These are phyloP conservation scores for Paramecium octaurelia DNA, from an alignment of 73 alveolate species.

Conservation along the genomic window DNA sequence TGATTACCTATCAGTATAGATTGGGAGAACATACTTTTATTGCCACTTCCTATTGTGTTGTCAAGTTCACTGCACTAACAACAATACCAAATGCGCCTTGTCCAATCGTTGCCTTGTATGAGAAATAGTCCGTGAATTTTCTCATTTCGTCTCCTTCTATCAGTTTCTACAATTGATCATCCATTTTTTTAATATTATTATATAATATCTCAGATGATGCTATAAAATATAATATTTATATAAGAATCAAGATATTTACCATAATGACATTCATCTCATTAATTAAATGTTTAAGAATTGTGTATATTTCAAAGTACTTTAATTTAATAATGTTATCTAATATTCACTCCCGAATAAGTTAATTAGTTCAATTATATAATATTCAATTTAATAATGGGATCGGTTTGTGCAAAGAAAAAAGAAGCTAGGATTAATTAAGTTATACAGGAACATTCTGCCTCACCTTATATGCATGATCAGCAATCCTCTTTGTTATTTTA, in stretches of 20 bases:
- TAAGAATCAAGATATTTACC: neutral
- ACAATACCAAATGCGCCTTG: constrained; percentile 80
- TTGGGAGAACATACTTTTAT: constrained; percentile 54
- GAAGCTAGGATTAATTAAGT: neutral
- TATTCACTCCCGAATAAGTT: neutral
- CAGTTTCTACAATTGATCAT: neutral
- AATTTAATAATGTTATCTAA: neutral
- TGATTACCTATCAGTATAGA: constrained; percentile 32
- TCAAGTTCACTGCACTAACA: constrained; percentile 69
- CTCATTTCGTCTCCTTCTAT: constrained; percentile 26
- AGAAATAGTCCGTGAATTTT: constrained; percentile 59
- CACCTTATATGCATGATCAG: neutral
- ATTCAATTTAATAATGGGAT: constrained; percentile 32
- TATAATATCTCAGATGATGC: neutral
- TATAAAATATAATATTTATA: neutral
- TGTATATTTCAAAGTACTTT: neutral
- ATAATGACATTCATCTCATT: neutral
- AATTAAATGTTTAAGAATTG: neutral
- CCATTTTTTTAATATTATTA: neutral
- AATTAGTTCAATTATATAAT: neutral
- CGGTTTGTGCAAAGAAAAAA: constrained; percentile 32
- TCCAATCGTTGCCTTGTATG: constrained; percentile 66
- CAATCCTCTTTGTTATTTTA: neutral
- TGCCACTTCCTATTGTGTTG: constrained; percentile 68
- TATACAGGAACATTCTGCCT: neutral